Base-by-base conservation (phyloP, 208 protist genomes). In the Endotrypanum monterogeii region DNA sequence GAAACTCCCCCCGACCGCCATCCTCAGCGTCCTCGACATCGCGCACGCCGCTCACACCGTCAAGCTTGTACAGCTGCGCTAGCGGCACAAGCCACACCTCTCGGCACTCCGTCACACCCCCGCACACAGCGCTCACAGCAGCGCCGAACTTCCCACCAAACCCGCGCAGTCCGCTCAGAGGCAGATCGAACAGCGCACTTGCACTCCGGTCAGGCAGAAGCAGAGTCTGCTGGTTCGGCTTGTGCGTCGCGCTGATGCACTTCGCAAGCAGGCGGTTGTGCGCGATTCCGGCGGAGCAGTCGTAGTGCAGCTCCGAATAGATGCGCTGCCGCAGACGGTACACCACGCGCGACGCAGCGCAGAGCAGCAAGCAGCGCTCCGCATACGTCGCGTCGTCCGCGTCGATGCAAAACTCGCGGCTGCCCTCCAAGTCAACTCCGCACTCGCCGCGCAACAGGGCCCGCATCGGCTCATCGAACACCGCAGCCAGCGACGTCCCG, bases 191-290 rank as follows among this genome's bases (percentile, higher is more conserved):
- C 67, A 96, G 71, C 39, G 87, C 83, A 30, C 82, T 84, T 25
- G 83, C 83, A 52, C 82, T 76, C 51, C 87, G 76, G 67, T 91
- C 80, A 25, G 88, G 87, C 65, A 89, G 71, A 55, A 96, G 76
- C 37, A 95, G 60, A 55, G 91, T 94, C 76, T 98, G 94, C 83
- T 95, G 84, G 73, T 89, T 89, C 30, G 92, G 94, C 71, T 98
- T 98, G 81, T 95, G 81, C 54, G 73, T 80, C 54, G 90, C 88
- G 69, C 86, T 90, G 67, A 94, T 89, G 71, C 74, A 82, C 83
- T 98, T 98, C 32, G 94, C 85, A n/a, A 97, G 83, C 58, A 94
- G 62, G 67, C 89, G 88, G 70, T 94, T 96, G 80, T 94, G 86
- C 62, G 91, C 85, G 68, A 98, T 92, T 32, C 94, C 94, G 30